Base-by-base conservation (phyloP, 1,284 basidiomycete genomes). In the Apiotrichum domesticum region DNA sequence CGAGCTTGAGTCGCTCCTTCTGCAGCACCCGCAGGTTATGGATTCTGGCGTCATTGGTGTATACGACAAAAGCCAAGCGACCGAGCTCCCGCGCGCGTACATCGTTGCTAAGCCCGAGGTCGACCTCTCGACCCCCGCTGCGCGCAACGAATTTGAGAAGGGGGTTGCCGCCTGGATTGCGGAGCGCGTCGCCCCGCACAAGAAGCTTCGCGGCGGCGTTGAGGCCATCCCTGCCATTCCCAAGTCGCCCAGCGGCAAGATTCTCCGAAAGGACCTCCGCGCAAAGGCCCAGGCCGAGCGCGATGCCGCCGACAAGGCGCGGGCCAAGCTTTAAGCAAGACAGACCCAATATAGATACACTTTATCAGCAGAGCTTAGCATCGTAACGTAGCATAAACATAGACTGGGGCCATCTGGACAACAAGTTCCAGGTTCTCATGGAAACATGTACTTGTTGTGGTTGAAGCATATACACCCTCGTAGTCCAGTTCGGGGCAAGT, bases 1-100 rank as follows among this genome's bases (percentile, higher is more conserved):
- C 0, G 89, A 91, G 65, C 79, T 92, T 2, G 89, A 92, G 69
- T 81, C 82, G 35, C 73, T 90, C 0, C 81, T 92, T 1, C 74
- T 91, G 14, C 81, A 81, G 4, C 87, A 91, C 64, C 83, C 86
- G 0, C 81, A 85, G 2, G 79, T 89, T 29, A 82, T 82, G 5
- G 87, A 90, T 63, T 78, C 80, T 0, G 87, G 83, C 9, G 87
- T 89, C 5, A 83, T 89, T 56, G 86, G 87, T 3, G 76, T 90
- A 0, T 78, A 85, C 3, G 81, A 80, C 57, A 75, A 77, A 2
- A 78, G 79, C 49, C 80, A 87, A 64, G 86, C 83, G 2, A 88
- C 88, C 3, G 88, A 92, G 69, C 79, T 90, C 13, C 89, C 89
- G 11, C 82, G 86, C 11, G 60, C 60, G 11, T 62, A 62, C 43